Base-by-base conservation (phyloP, 768 basidiomycete species). In the Amanita polypyramis region DNA sequence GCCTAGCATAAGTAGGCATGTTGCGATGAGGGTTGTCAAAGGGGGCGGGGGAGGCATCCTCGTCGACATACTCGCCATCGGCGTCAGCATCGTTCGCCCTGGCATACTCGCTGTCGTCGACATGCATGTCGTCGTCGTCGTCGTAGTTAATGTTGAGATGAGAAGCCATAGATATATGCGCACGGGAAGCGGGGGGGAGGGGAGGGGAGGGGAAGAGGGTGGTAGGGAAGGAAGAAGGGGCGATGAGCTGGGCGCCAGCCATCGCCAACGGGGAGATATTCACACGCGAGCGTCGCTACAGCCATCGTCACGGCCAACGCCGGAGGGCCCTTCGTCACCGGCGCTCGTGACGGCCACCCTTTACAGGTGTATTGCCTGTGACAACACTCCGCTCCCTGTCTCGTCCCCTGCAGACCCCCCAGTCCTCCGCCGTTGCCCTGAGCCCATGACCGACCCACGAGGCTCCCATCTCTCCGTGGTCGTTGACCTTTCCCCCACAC, bases 401-500 rank as follows among this genome's bases (percentile, higher is more conserved):
- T 23, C 15, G 23, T 23, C n/a, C 21, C 43, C 45, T 47, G 10
- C 19, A 2, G 41, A 19, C 12, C 27, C 43, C 49, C 47, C 51
- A n/a, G 21, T 47, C 29, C 37, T 42, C 40, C 30, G 43, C 49
- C 43, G 25, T 43, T 43, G 35, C 35, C 29, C 32, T 43, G 49
- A 51, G 25, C 19, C 10, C 51, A 62, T 61, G 56, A 60, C 62
- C 47, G 60, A 62, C 43, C 50, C 59, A 19, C 54, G 57, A 50
- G 60, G 53, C 33, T 69, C 68, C 34, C 86, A 92, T 63, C 73
- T 95, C 32, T 84, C 90, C 17, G 78, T 94, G 52, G 77, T 96
- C 49, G 52, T 95, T 51, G 93, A 96, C 70, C 70, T 95, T 43
- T 82, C 85, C 19, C 92, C 90, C 3, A 69, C 79, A 1, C 87